phyloP scores from a whole-genome alignment of 2,329 filamentous ascomycete species.

The Grosmannia huntii region DNA sequence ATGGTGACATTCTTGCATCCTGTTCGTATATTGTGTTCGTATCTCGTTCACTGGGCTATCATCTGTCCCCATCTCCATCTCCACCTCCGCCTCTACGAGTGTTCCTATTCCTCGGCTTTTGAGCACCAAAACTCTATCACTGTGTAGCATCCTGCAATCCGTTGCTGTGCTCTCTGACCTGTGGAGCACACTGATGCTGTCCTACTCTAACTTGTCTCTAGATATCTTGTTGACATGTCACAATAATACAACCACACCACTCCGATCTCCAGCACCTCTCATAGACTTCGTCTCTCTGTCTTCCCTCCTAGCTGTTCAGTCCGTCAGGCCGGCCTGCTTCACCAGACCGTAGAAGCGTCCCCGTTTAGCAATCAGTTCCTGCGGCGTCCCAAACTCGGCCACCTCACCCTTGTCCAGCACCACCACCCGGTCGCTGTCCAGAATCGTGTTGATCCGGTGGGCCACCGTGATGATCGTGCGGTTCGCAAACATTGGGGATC shows the following conservation, averaged over 20 bases:
- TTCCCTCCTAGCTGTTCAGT: slow-evolving; percentile 14
- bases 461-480: slow-evolving; percentile 97
- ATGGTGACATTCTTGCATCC: too few species aligned
- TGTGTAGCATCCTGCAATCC: not conserved
- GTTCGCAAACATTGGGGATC: slow-evolving; percentile 63
- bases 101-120: too few species aligned
- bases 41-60: too few species aligned
- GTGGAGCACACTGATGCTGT: not conserved
- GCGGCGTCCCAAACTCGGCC: slow-evolving; percentile 82
- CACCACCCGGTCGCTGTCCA: slow-evolving; percentile 78
- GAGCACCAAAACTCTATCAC: not conserved
- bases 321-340: slow-evolving; percentile 69
- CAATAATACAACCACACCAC: not conserved
- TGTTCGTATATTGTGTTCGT: too few species aligned
- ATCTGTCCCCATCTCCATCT: too few species aligned
- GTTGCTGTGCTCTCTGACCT: not conserved
- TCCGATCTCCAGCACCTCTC: not conserved
- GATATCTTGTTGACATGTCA: not conserved
- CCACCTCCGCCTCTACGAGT: too few species aligned
- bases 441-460: slow-evolving; percentile 94
- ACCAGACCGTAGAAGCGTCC: slow-evolving; percentile 84
- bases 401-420: slow-evolving; percentile 86
- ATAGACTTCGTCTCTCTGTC: not conserved
- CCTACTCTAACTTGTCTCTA: not conserved
- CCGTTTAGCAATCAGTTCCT: slow-evolving; percentile 59